Percentiles rank a stretch among this genome's conserved stretches.
Conservation (phyloP, 352 stramenopile genomes). For the Phytophthora pseudosyringae region DNA sequence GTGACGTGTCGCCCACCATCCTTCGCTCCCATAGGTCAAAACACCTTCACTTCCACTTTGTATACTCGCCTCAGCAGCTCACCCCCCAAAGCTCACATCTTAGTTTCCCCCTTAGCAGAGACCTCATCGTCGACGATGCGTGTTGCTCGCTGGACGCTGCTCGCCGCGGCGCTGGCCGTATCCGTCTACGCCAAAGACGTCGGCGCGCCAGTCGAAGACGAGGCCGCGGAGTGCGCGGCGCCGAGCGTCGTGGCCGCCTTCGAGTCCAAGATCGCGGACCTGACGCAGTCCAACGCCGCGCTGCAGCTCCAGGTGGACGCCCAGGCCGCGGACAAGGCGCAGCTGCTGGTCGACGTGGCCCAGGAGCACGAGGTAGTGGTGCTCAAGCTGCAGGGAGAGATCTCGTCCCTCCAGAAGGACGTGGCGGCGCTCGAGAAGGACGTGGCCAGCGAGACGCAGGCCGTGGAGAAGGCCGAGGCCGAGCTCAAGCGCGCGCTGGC, state of each 20-base stretch:
- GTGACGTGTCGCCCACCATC: conserved; percentile 25
- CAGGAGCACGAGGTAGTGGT: conserved; percentile 46
- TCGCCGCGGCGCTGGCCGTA: conserved; percentile 45
- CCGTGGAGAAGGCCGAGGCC: conserved; percentile 13
- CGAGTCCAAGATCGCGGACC: conserved; percentile 51
- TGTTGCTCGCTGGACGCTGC: conserved; percentile 42
- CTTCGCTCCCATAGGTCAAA: conserved; percentile 17
- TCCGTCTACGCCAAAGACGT: conserved; percentile 34
- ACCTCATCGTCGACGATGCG: conserved; percentile 22
- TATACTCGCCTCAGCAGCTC: conserved; percentile 9
- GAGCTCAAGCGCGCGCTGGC: conserved; percentile 26
- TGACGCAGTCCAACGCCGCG: conserved; percentile 49
- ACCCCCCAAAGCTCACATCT: conserved; percentile 15
- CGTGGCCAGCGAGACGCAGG: conserved; percentile 16
- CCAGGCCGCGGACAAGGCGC: conserved; percentile 43
- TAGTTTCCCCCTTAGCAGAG: conserved; percentile 11
- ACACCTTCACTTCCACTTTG: conserved; percentile 15
- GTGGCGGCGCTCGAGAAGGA: conserved; percentile 24
- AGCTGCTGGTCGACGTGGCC: conserved; percentile 41
- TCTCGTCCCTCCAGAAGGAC: conserved; percentile 32
- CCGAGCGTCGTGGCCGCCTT: conserved; percentile 48
- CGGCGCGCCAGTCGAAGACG: conserved; percentile 19
- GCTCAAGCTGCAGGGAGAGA: conserved; percentile 34
- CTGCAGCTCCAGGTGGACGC: conserved; percentile 50
- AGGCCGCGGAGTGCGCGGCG: conserved; percentile 27